These are phyloP conservation scores for Suillus subaureus DNA, from an alignment of 768 basidiomycete genomes.

Conservation along the genomic window DNA sequence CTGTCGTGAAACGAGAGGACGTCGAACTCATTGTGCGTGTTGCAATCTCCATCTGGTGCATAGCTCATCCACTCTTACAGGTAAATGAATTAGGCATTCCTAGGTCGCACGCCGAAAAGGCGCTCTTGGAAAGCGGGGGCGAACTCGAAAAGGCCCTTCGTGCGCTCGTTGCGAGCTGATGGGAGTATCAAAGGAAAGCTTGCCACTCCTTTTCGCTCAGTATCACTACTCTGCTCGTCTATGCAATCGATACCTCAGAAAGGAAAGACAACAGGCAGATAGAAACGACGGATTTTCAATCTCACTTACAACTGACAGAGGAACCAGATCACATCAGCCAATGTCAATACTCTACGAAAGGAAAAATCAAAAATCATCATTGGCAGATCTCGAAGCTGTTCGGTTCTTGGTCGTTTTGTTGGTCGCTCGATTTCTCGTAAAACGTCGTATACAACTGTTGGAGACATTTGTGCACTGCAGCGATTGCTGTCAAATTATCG, in stretches of 20 bases:
- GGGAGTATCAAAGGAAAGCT: not conserved
- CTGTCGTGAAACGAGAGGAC: constrained; percentile 30
- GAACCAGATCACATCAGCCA: constrained; percentile 20
- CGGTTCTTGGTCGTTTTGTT: not conserved
- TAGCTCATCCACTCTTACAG: constrained; percentile 13
- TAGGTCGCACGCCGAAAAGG: constrained; percentile 31
- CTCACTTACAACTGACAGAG: constrained; percentile 29
- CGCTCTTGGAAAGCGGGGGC: constrained; percentile 30
- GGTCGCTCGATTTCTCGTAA: constrained; percentile 25
- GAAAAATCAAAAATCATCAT: constrained; percentile 11
- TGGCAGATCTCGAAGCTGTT: not conserved
- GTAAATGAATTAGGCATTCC: constrained; percentile 33
- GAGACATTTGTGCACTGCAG: not conserved
- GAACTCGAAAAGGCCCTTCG: constrained; percentile 32
- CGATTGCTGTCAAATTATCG: not conserved
- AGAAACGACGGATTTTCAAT: not conserved
- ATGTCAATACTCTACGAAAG: constrained; percentile 10
- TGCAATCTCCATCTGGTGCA: not conserved
- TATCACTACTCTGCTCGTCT: not conserved
- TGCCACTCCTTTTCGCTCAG: not conserved
- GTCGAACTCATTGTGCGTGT: constrained; percentile 29
- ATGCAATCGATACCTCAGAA: not conserved
- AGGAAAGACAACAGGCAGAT: not conserved
- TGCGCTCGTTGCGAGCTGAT: constrained; percentile 28
- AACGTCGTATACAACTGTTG: constrained; percentile 61